A percentile compares a stretch with the other conserved stretches of the same genome.
Evolutionary conservation across 2,329 filamentous ascomycete species (phyloP).

Genomic region (Beauveria bassiana): DNA sequence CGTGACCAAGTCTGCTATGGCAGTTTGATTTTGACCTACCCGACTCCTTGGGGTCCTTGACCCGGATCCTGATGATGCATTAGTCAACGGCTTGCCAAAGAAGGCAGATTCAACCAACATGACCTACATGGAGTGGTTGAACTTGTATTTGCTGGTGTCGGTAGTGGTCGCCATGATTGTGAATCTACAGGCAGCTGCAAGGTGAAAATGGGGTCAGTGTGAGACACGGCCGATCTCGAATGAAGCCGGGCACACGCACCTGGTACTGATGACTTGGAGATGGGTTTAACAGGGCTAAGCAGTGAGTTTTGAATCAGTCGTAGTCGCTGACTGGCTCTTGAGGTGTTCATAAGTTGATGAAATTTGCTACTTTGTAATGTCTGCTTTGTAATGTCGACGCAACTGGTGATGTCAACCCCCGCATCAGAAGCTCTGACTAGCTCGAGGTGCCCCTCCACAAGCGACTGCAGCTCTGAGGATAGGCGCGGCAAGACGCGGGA

Average conservation of each 20-base stretch:
- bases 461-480: not conserved
- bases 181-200: slow-evolving; percentile 18
- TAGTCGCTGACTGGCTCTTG: slow-evolving; percentile 11
- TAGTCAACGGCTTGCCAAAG: slow-evolving; percentile 10
- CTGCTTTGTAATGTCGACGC: slow-evolving; percentile 8
- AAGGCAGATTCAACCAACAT: too few relatives aligned
- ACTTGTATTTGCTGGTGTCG: slow-evolving; percentile 69
- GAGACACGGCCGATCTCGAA: not conserved
- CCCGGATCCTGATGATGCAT: slow-evolving; percentile 59
- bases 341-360: slow-evolving; percentile 11
- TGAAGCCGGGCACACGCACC: not conserved
- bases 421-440: not conserved
- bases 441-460: not conserved
- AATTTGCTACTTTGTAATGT: not conserved
- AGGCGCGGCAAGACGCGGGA: too few relatives aligned
- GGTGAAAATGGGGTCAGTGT: not conserved
- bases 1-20: not conserved
- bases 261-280: not conserved
- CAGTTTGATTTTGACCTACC: slow-evolving; percentile 33
- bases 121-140: slow-evolving; percentile 80
- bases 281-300: not conserved
- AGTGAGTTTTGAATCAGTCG: slow-evolving; percentile 8
- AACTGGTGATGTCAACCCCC: slow-evolving; percentile 11
- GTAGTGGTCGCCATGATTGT: slow-evolving; percentile 61
- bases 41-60: slow-evolving; percentile 85